Evolutionary conservation across 192 early-diverging fungal genomes (phyloP), one percentile per base, ranked within the genome.

Genomic region (Linnemannia zychae): DNA sequence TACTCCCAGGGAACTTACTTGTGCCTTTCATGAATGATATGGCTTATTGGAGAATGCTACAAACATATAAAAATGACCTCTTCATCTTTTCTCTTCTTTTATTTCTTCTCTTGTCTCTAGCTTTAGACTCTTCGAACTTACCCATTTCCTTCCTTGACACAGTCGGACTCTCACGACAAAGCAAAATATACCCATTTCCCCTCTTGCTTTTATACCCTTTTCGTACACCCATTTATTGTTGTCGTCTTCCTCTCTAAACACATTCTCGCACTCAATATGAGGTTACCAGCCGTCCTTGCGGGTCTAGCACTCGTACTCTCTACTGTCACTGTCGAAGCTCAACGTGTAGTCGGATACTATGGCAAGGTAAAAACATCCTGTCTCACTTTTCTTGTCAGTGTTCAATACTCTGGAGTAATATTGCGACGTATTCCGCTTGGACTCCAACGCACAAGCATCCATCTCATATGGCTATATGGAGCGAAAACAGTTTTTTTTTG

Each of bases 321-420:
- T 28, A 50, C 72, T 13, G 53, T 79, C 57, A 38, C 67, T 15
- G 47, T 73, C 6, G 72, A 72, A 20, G 76, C 82, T 9, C 82
- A 84, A 18, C 82, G 82, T 12, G 67, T 84, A 11, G 82, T 84
- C 16, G 82, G 77, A 75, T 84, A 84, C 48, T 84, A 84, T 31
- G 82, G 82, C 70, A 84, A 84, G 82, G 82, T 84, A 84, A 63
- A 75, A 16, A 57, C 52, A 71, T 33, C n/a, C 37, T 44, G 6
- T 24, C 12, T 34, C 16, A 6, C 40, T 44, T 44, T 44, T 44
- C 40, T 9, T 9, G n/a, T n/a, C n/a, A n/a, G n/a, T 9, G 40
- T 9, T 44, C 40, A 44, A 44, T 44, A 44, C 40, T 44, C 9
- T n/a, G n/a, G n/a, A 44, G 40, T 6, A 44, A 6, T 44, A 44